Evolutionary conservation across 75 land plant species (phyloP), one percentile per base, ranked within the genome.

Genomic region (Sequoiadendron giganteum): DNA sequence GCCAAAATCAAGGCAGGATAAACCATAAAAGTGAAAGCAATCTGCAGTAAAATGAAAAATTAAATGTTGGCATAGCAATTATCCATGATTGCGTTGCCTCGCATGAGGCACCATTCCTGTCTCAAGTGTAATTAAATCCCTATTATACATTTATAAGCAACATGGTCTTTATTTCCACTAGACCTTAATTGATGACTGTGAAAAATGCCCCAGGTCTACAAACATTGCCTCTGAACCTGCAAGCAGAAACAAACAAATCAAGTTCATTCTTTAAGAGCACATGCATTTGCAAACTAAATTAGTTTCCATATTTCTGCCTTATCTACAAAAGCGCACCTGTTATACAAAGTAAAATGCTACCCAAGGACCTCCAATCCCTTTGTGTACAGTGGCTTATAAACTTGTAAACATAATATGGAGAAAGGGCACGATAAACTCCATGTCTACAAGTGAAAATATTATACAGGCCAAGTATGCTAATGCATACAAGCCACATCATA

Each of bases 151-250:
- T 52, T 52, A 52, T 52, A 52, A 52, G 15, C 2, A 52, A 52
- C 55, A 52, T 21, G n/a, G 72, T 68, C 30, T 21, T 68, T 68
- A 6, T 25, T 68, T 68, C 25, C n/a, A 25, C 25, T 54, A 76
- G 40, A 92, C 93, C 93, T 92, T 87, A 92, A 92, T 52, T 52
- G 55, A 52, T 13, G 55, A 52, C 55, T 14, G 55, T 52, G 55
- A 52, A 52, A 52, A 52, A 77, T 92, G 93, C 76, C 93, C 93
- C 83, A 92, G 88, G 86, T 90, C 93, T 56, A 91, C 93, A 92
- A 90, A 92, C 93, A 92, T 89, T 43, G 93, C 93, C 84, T 92
- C 93, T 34, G 93, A 87, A 38, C 93, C 93, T 92, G 91, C 45
- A 88, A 58, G 81, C 54, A 40, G n/a, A 68, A 68, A 5, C 13